These are phyloP conservation scores for Gnomoniopsis smithogilvyi DNA, from an alignment of 2,329 filamentous ascomycete species.

Conservation along the genomic window DNA sequence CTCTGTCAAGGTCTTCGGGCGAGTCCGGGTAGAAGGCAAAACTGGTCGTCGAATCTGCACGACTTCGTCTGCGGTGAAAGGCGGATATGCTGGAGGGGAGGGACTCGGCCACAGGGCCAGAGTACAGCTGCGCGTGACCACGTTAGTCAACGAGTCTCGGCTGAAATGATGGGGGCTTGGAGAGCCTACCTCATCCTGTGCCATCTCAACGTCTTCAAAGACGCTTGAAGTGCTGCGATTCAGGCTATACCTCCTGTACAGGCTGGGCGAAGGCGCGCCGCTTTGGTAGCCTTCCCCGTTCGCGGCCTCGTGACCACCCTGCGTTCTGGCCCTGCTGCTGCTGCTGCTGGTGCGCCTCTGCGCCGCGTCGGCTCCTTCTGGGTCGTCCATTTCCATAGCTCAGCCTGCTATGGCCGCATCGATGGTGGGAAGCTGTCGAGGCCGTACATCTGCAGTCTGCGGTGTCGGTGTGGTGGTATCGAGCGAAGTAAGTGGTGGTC, in stretches of 20 bases:
- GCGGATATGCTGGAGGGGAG: conserved; percentile 92
- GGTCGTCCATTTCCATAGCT: conserved; percentile 13
- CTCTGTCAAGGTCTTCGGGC: conserved; percentile 33
- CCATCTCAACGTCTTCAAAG: conserved; percentile 97
- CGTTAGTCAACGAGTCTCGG: not conserved
- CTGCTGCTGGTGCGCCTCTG: conserved; percentile 1
- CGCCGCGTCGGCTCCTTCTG: conserved; percentile 8
- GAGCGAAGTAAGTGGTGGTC: no score
- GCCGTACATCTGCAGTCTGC: not conserved
- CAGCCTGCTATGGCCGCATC: not conserved
- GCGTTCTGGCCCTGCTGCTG: not conserved
- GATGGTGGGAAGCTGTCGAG: not conserved
- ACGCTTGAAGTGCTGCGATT: conserved; percentile 76
- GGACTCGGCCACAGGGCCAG: conserved; percentile 90
- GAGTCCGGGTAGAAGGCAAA: conserved; percentile 87
- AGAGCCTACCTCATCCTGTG: conserved; percentile 75
- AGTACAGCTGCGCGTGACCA: conserved; percentile 61
- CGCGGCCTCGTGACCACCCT: conserved; percentile 18
- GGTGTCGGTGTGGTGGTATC: no score
- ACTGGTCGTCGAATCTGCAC: conserved; percentile 81
- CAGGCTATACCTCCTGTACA: conserved; percentile 65
- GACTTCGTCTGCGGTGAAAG: conserved; percentile 73
- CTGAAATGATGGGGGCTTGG: conserved; percentile 1
- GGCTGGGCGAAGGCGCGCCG: conserved; percentile 21
- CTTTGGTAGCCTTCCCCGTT: conserved; percentile 22